Conservation (phyloP, 2,329 filamentous ascomycete genomes). For the Ilyonectria mors-panacis region DNA sequence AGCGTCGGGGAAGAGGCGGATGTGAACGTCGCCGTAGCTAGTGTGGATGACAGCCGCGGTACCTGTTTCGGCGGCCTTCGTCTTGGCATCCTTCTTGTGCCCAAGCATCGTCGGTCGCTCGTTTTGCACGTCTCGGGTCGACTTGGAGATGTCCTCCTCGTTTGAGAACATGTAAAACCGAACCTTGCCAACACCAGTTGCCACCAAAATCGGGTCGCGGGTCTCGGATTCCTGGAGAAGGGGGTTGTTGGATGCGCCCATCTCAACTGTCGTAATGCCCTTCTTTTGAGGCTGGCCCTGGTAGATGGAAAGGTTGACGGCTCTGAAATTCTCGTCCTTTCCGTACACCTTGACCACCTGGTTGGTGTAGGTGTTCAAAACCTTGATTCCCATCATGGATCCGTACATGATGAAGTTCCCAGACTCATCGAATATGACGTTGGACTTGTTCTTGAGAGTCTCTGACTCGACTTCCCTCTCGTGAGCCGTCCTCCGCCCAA, state of each 20-base stretch:
- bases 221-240: constrained; percentile 92
- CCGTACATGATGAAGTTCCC: constrained; percentile 96
- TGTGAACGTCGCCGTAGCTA: constrained; percentile 91
- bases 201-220: constrained; percentile 89
- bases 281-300: constrained; percentile 97
- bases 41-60: constrained; percentile 91
- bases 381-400: constrained; percentile 92
- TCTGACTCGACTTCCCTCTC: constrained; percentile 88
- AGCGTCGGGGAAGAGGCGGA: constrained; percentile 92
- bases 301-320: constrained; percentile 88
- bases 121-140: constrained; percentile 92
- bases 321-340: constrained; percentile 88
- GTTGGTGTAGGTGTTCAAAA: constrained; percentile 96
- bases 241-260: constrained; percentile 96
- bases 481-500: constrained; percentile 87
- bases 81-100: constrained; percentile 66
- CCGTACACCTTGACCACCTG: constrained; percentile 91
- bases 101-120: constrained; percentile 84
- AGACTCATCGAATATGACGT: constrained; percentile 95
- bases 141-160: constrained; percentile 85
- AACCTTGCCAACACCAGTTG: constrained; percentile 87
- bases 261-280: constrained; percentile 91
- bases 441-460: constrained; percentile 77
- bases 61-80: constrained; percentile 79
- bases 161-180: constrained; percentile 99